A percentile compares a stretch with the other conserved stretches of the same genome.
Conservation (phyloP, 169 alveolate genomes). For the Eimeria acervulina region DNA sequence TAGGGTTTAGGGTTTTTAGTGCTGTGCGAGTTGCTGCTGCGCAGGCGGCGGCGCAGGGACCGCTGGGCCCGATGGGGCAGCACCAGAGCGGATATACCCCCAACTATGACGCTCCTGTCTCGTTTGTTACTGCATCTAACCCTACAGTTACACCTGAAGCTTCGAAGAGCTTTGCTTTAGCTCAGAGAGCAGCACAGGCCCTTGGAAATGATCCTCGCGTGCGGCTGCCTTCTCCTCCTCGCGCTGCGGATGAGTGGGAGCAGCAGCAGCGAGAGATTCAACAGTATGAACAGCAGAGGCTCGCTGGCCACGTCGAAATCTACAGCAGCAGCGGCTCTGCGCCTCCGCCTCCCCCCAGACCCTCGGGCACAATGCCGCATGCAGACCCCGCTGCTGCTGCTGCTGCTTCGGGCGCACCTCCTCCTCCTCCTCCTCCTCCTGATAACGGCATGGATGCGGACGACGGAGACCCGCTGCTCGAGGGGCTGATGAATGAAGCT, state of each 20-base stretch:
- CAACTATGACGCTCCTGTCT: conserved; percentile 61
- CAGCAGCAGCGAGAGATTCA: conserved; percentile 73
- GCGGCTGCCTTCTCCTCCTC: conserved; percentile 61
- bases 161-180: conserved; percentile 55
- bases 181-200: conserved; percentile 71
- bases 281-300: conserved; percentile 39
- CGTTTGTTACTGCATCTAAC: conserved; percentile 53
- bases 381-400: conserved; percentile 31
- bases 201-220: conserved; percentile 47
- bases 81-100: conserved; percentile 9
- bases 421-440: neutral
- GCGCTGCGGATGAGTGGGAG: conserved; percentile 58
- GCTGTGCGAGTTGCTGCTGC: neutral
- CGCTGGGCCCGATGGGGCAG: conserved; percentile 70
- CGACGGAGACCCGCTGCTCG: conserved; percentile 63
- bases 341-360: neutral
- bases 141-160: conserved; percentile 40
- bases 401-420: neutral
- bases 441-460: conserved; percentile 64
- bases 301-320: conserved; percentile 35
- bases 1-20: neutral
- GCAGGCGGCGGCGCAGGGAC: conserved; percentile 62
- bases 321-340: neutral
- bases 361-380: neutral
- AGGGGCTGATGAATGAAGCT: conserved; percentile 73